Evolutionary conservation across 1,284 basidiomycete species (phyloP), one percentile per base, ranked within the genome.

Genomic region (Ceratobasidium sp.): DNA sequence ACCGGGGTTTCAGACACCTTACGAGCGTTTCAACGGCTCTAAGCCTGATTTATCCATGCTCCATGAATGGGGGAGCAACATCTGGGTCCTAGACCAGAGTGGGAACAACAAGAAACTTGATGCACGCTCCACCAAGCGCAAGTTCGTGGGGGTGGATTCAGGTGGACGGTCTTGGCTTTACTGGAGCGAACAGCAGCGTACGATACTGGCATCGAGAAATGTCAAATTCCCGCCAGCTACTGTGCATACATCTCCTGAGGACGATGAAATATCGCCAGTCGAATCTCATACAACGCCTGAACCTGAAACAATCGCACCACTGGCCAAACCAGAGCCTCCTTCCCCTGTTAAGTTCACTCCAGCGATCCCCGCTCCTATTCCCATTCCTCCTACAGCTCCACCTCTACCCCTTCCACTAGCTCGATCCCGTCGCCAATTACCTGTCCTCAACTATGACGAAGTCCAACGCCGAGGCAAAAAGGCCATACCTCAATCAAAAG

Each of bases 11-110:
- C 59, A 54, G 4, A 79, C 78, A 0, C 79, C 80, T 0, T 77
- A 71, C 21, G 77, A 81, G 46, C 73, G 46, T 0, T 79, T 74
- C 44, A 74, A 73, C 66, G 63, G 75, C n/a, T 16, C 18, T 7
- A 78, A 78, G 57, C 79, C 78, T 0, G 57, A 79, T 38, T 28
- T 81, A 4, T 58, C 75, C 4, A 74, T 77, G 41, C 66, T 81
- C 1, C 77, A 76, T 2, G 54, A 57, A 35, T 57, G 32, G 32
- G 54, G 54, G 54, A n/a, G n/a, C n/a, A n/a, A n/a, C n/a, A n/a
- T n/a, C 41, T 61, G 58, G 58, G 58, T 61, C 7, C 58, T 61
- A 3, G 58, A 61, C 32, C 58, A 61, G 43, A 61, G 58, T n/a
- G 23, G 58, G 6, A 61, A 46, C 1, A 61, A 28, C 13, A 16